Percentiles rank a stretch among this genome's conserved stretches.
These are phyloP conservation scores for Nemophila menziesii DNA, from an alignment of 257 asterid genomes.

Conservation along the genomic window DNA sequence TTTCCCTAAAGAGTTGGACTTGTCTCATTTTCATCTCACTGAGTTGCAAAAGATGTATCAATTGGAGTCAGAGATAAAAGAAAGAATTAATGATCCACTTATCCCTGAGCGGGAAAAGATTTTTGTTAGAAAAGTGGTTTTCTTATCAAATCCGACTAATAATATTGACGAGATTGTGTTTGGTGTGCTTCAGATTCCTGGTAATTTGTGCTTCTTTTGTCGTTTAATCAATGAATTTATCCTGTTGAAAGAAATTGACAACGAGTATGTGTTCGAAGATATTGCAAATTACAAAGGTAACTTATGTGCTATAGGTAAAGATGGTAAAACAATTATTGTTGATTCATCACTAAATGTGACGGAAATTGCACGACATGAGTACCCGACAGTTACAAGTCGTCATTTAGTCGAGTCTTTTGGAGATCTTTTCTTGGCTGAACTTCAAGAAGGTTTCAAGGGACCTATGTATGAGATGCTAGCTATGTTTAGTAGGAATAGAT, in stretches of 20 bases:
- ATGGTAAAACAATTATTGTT: constrained; percentile 1
- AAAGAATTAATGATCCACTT: no score
- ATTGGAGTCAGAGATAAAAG: not conserved
- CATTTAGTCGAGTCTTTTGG: constrained; percentile 7
- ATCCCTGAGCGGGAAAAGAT: no score
- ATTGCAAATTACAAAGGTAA: not conserved
- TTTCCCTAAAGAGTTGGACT: not conserved
- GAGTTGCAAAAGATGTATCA: not conserved
- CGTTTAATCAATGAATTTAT: not conserved
- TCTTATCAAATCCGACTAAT: no score
- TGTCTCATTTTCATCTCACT: not conserved
- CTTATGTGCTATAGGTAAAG: not conserved
- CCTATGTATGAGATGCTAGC: no score
- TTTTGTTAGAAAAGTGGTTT: no score
- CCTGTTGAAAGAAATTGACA: not conserved
- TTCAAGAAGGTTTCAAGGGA: no score
- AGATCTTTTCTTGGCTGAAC: constrained; percentile 5
- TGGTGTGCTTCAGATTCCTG: no score
- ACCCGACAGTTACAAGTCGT: not conserved
- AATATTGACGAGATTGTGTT: no score
- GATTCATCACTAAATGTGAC: constrained; percentile 7
- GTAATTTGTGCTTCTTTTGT: no score
- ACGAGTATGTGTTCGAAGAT: not conserved
- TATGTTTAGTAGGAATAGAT: no score
- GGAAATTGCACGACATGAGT: not conserved